phyloP scores from a whole-genome alignment of 169 alveolate species.

The Cryptosporidium felis region DNA sequence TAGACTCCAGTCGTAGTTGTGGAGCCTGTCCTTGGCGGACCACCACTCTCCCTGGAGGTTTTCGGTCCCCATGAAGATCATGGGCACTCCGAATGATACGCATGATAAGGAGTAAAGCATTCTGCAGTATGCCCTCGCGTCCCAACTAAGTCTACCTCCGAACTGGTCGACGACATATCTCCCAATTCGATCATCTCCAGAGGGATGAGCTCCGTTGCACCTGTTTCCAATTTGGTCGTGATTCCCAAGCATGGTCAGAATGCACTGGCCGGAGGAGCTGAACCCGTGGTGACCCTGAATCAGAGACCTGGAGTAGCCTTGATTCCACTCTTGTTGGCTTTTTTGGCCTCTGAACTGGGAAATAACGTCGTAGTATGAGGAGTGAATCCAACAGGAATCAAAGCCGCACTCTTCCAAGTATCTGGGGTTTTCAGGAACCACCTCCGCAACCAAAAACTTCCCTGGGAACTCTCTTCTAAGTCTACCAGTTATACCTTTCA shows the following conservation, averaged over 20 bases:
- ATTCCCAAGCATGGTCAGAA: slow-evolving; percentile 74
- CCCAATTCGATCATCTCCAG: slow-evolving; percentile 69
- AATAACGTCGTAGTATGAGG: slow-evolving; percentile 75
- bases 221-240: slow-evolving; percentile 77
- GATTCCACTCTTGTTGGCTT: slow-evolving; percentile 43
- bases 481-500: slow-evolving; percentile 11
- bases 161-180: slow-evolving; percentile 71
- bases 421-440: slow-evolving; percentile 75
- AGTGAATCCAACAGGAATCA: slow-evolving; percentile 77
- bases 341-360: slow-evolving; percentile 18
- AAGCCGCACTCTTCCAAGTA: slow-evolving; percentile 69
- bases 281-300: slow-evolving; percentile 73
- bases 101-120: slow-evolving; percentile 70
- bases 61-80: slow-evolving; percentile 77
- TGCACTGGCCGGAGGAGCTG: slow-evolving; percentile 61
- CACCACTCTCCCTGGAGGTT: slow-evolving; percentile 74
- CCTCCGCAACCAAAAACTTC: slow-evolving; percentile 72
- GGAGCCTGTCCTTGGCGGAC: slow-evolving; percentile 58
- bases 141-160: slow-evolving; percentile 76
- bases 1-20: slow-evolving; percentile 69
- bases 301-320: slow-evolving; percentile 28
- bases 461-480: slow-evolving; percentile 52
- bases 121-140: slow-evolving; percentile 74
- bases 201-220: slow-evolving; percentile 31
- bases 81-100: slow-evolving; percentile 74